Conservation (phyloP, 2,329 filamentous ascomycete genomes). For the Juglanconis oblonga region DNA sequence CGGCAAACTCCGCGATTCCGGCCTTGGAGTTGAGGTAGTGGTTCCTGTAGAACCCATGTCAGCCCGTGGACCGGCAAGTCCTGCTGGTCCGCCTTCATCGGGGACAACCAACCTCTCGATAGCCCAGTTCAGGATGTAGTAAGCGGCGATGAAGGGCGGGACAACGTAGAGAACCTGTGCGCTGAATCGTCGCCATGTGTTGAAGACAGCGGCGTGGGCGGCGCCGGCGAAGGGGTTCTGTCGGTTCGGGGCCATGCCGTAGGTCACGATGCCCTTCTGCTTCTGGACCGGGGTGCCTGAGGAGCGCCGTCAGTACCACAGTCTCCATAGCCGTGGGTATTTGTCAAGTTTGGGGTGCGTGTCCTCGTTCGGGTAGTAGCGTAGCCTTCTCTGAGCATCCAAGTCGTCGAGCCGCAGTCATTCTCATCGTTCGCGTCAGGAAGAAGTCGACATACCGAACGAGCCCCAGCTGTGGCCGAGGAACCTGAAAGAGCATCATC, state of each 20-base stretch:
- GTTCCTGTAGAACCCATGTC: slow-evolving; percentile 53
- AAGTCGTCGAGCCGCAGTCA: neutral
- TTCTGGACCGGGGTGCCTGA: slow-evolving; percentile 34
- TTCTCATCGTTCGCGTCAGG: neutral
- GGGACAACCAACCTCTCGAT: slow-evolving; percentile 70
- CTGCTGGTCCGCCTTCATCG: too few relatives aligned
- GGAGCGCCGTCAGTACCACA: neutral
- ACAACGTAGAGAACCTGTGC: slow-evolving; percentile 86
- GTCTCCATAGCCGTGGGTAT: slow-evolving; percentile 41
- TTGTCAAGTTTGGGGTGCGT: slow-evolving; percentile 22
- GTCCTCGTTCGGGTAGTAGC: slow-evolving; percentile 8
- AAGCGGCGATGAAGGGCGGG: slow-evolving; percentile 74
- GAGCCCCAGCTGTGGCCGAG: slow-evolving; percentile 70
- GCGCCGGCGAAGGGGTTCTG: slow-evolving; percentile 83
- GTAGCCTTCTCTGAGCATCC: neutral
- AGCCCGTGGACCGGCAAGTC: slow-evolving; percentile 10
- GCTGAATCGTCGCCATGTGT: slow-evolving; percentile 84
- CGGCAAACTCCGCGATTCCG: slow-evolving; percentile 56
- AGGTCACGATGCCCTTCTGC: slow-evolving; percentile 65
- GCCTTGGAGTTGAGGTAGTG: slow-evolving; percentile 79
- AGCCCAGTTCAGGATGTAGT: slow-evolving; percentile 87
- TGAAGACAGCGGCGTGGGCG: slow-evolving; percentile 84
- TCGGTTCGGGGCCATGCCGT: slow-evolving; percentile 80
- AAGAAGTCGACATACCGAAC: slow-evolving; percentile 60
- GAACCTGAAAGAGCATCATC: slow-evolving; percentile 49